Evolutionary conservation across 2,329 filamentous ascomycete genomes (phyloP), one percentile per base, ranked within the genome.

Genomic region (Endoconidiophora polonica): DNA sequence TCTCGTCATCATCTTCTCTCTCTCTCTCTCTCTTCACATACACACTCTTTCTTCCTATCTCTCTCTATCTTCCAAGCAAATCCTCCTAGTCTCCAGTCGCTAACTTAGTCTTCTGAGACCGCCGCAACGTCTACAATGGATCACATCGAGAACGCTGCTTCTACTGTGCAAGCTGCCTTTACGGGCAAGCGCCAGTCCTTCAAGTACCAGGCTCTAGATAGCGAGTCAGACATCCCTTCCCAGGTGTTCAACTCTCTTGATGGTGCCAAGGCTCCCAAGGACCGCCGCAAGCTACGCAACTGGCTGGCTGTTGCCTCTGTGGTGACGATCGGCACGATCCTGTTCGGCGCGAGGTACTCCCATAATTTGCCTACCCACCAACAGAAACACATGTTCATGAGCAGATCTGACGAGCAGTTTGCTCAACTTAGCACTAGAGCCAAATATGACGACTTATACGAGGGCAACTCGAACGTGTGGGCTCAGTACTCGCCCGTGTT

Each of bases 401-500:
- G 24, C 3, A 24, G 16, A 18, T 29, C 46, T n/a, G 14, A 44
- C n/a, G 12, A n/a, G 4, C 9, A 14, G 3, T 33, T 37, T 18
- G 24, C 78, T 1, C 81, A 78, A 56, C 73, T 70, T 50, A 49
- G 48, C 38, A 44, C 14, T 24, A 26, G 42, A 12, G 38, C 51
- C 26, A 49, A 48, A 37, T 43, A 38, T 23, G 48, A 38, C 18
- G 39, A 43, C 39, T 4, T 53, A 20, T 53, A 46, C 38, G 38
- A 43, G 14, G 47, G 37, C 38, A 49, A 43, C 5, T 46, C 51
- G 18, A 29, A 48, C 26, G 46, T 53, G n/a, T 94, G 86, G 86
- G 88, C 87, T 50, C 86, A 90, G 62, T 94, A 94, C 63, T 83
- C 86, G 16, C 85, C 87, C 2, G 93, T 79, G 66, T 94, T 84